Evolutionary conservation across 2,329 filamentous ascomycete species (phyloP).

Genomic region (Penicillium janthinellum): DNA sequence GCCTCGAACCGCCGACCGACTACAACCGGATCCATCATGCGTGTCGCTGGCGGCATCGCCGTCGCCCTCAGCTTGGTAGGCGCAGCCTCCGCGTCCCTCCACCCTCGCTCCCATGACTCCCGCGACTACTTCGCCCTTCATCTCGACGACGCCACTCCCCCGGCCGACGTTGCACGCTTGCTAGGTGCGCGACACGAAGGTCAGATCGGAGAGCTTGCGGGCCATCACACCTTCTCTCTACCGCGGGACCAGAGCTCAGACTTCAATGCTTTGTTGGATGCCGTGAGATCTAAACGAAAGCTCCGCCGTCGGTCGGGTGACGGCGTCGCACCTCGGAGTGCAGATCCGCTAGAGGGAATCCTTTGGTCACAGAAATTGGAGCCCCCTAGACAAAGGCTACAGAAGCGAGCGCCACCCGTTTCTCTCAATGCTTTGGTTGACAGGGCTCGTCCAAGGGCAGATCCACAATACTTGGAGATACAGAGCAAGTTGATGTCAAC

Average conservation of each 20-base stretch:
- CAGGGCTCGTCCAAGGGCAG: slow-evolving; percentile 43
- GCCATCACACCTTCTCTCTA: slow-evolving; percentile 86
- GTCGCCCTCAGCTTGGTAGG: slow-evolving; percentile 41
- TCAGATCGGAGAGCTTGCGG: slow-evolving; percentile 71
- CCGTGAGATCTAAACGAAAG: slow-evolving; percentile 60
- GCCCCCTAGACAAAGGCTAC: slow-evolving; percentile 58
- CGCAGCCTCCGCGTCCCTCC: slow-evolving; percentile 51
- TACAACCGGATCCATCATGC: slow-evolving; percentile 19
- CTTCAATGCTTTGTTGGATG: slow-evolving; percentile 54
- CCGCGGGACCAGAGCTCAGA: slow-evolving; percentile 58
- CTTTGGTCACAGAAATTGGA: slow-evolving; percentile 78
- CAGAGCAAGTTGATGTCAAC: slow-evolving; percentile 63
- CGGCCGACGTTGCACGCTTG: slow-evolving; percentile 66
- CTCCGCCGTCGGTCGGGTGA: slow-evolving; percentile 55
- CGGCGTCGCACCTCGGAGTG: slow-evolving; percentile 16
- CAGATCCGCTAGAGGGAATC: slow-evolving; percentile 69
- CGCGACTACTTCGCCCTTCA: slow-evolving; percentile 95
- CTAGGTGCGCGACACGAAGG: slow-evolving; percentile 82
- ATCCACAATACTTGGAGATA: slow-evolving; percentile 55
- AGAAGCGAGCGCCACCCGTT: slow-evolving; percentile 57
- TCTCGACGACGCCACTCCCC: slow-evolving; percentile 66
- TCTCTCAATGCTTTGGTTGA: slow-evolving; percentile 20
- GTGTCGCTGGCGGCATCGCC: slow-evolving; percentile 50
- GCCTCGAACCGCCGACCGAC: slow-evolving; percentile 10
- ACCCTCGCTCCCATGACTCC: slow-evolving; percentile 70